These are phyloP conservation scores for Teratosphaeria viscida DNA, from an alignment of 2,329 filamentous ascomycete genomes.

Conservation along the genomic window DNA sequence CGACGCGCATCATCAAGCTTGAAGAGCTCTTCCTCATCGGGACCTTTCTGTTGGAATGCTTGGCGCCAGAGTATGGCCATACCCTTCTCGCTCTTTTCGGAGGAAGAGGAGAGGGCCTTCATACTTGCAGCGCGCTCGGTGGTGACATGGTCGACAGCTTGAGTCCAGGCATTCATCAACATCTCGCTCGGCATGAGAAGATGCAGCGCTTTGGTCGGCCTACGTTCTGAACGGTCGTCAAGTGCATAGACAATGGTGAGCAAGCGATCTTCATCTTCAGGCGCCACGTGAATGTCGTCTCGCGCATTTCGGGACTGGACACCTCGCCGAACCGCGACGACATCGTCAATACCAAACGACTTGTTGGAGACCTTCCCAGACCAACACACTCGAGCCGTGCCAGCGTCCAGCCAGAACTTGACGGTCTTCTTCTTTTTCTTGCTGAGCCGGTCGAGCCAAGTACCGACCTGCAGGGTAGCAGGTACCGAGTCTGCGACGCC, in stretches of 20 bases:
- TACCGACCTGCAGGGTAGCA: constrained; percentile 66
- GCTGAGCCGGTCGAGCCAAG: constrained; percentile 68
- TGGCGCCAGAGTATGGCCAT: constrained; percentile 61
- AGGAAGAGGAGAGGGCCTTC: constrained; percentile 67
- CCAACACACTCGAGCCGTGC: constrained; percentile 81
- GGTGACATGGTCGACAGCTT: constrained; percentile 72
- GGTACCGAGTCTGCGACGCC: constrained; percentile 63
- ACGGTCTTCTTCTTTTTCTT: constrained; percentile 70
- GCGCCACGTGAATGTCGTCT: constrained; percentile 64
- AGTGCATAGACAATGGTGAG: constrained; percentile 84
- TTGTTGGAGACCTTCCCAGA: constrained; percentile 69
- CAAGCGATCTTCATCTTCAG: constrained; percentile 60
- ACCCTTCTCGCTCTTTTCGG: constrained; percentile 66
- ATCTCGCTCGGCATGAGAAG: constrained; percentile 67
- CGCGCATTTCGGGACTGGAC: constrained; percentile 81
- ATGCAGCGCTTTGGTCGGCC: constrained; percentile 67
- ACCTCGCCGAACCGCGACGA: constrained; percentile 78
- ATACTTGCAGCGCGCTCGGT: constrained; percentile 83
- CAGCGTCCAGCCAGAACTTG: constrained; percentile 67
- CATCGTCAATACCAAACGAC: constrained; percentile 87
- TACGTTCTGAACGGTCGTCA: constrained; percentile 64
- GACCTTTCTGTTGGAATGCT: constrained; percentile 63
- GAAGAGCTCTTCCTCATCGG: constrained; percentile 56
- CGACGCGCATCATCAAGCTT: constrained; percentile 69
- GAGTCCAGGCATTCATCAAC: constrained; percentile 69